Evolutionary conservation across 2,329 filamentous ascomycete genomes (phyloP), one percentile per base, ranked within the genome.

Genomic region (Grosmannia serpens): DNA sequence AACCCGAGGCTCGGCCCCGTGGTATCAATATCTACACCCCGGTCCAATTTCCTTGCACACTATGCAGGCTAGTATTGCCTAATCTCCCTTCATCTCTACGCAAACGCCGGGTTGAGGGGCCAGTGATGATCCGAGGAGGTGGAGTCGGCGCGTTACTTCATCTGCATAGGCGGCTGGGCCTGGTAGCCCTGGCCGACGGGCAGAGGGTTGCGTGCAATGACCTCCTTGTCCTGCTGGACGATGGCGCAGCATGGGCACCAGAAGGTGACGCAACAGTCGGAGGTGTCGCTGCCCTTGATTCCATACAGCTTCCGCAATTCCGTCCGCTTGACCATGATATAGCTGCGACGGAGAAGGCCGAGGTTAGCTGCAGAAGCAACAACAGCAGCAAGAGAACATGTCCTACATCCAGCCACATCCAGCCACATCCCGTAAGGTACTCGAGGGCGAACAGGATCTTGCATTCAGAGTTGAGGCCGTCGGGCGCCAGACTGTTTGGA

Each of bases 181-280:
- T 69, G 65, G 63, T 72, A 72, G 56, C 66, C 68, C 57, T 70
- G 68, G 8, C 53, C 53, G 49, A 63, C 41, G 46, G 66, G 64
- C 5, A 22, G 58, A 20, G 64, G 64, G 62, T 60, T 65, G 27
- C 69, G 68, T 5, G 52, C 54, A 58, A 67, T 65, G 52, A 77
- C 74, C 65, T 84, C 81, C 63, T 81, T 80, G 59, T 83, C 79
- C 58, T 83, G 75, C 70, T 85, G 82, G 62, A 83, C 73, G 59
- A 83, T 68, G 7, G 74, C 72, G 65, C 81, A 84, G 73, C 79
- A 83, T 41, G 72, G 67, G 67, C 81, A 84, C 70, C 75, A 84
- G 62, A 71, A 82, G 17, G 75, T 70, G n/a, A 70, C 67, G 63
- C 76, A 77, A 69, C 74, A 84, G 66, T 84, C 81, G 38, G 68